Base-by-base conservation (phyloP, 2,329 filamentous ascomycete genomes). In the Colletotrichum sp. region DNA sequence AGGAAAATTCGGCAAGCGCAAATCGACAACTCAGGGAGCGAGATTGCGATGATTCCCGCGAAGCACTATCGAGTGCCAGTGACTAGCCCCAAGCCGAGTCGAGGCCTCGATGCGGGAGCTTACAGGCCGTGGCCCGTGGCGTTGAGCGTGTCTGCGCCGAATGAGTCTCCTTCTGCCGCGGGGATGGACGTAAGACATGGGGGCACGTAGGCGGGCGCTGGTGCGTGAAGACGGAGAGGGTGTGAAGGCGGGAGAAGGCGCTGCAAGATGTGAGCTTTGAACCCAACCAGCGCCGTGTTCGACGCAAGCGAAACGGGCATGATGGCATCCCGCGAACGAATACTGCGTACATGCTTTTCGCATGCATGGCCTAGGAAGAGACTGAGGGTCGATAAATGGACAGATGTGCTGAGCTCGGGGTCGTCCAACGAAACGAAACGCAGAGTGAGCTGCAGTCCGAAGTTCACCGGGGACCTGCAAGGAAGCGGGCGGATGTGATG, bases 401-500 rank as follows among this genome's bases (percentile, higher is more conserved):
- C 13, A 21, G n/a, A 34, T 21, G 43, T 48, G 18, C n/a, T n/a
- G 43, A 21, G 43, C 43, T 48, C 43, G 43, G n/a, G 43, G 43
- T 65, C 24, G 63, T 52, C 55, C 24, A 72, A 55, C 36, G 68
- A 71, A 66, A 72, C 72, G 61, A 75, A 68, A 75, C 57, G 30
- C 63, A 67, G 73, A 7, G 43, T 72, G 69, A 55, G 69, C 64
- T 75, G 63, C 63, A 68, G 69, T 57, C 69, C 63, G 69, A 65
- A 71, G 61, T 61, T 30, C 32, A 30, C 52, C 68, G 61, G 72
- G 36, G 48, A 18, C 30, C 48, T 30, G 43, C 24, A 28, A 75
- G 39, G 59, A 63, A 48, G 43, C 43, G 43, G 43, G 43, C 48
- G 61, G 57, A 30, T 57, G 60, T 48, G 55, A 72, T 57, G 32